These are phyloP conservation scores for Quercus robur DNA, from an alignment of 306 rosid species.

Conservation along the genomic window DNA sequence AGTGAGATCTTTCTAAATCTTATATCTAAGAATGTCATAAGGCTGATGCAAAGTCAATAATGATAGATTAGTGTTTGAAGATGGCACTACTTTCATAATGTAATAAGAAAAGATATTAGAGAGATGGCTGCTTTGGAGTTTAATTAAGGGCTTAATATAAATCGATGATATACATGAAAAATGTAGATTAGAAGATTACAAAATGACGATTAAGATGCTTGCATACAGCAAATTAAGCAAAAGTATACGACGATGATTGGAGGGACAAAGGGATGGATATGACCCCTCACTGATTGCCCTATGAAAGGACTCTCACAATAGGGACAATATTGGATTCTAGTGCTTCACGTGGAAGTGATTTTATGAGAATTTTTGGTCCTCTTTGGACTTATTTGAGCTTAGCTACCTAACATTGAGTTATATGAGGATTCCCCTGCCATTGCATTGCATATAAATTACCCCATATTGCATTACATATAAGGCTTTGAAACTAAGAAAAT, in stretches of 20 bases:
- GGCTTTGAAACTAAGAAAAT: too few relatives aligned
- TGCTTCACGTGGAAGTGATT: neutral
- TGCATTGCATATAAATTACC: too few relatives aligned
- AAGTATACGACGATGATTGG: neutral
- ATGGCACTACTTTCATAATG: neutral
- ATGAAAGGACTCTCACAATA: slow-evolving; percentile 1
- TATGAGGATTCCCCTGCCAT: too few relatives aligned
- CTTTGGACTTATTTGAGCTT: too few relatives aligned
- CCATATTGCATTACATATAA: too few relatives aligned
- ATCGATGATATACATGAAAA: neutral
- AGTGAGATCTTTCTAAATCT: slow-evolving; percentile 33
- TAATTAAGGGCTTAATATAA: neutral
- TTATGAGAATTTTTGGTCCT: too few relatives aligned
- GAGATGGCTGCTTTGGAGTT: neutral
- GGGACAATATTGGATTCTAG: neutral
- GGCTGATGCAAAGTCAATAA: slow-evolving; percentile 28
- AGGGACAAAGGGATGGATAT: slow-evolving; percentile 5
- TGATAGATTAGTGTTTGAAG: slow-evolving; percentile 4
- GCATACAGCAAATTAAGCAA: neutral
- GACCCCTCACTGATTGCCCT: slow-evolving; percentile 17
- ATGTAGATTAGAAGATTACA: neutral
- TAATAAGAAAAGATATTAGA: neutral
- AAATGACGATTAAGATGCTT: slow-evolving; percentile 4
- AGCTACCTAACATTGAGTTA: too few relatives aligned
- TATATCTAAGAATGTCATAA: slow-evolving; percentile 23